Evolutionary conservation across 139 green algal species (phyloP), one percentile per base, ranked within the genome.

Genomic region (Deuterostichococcus epilithicus): DNA sequence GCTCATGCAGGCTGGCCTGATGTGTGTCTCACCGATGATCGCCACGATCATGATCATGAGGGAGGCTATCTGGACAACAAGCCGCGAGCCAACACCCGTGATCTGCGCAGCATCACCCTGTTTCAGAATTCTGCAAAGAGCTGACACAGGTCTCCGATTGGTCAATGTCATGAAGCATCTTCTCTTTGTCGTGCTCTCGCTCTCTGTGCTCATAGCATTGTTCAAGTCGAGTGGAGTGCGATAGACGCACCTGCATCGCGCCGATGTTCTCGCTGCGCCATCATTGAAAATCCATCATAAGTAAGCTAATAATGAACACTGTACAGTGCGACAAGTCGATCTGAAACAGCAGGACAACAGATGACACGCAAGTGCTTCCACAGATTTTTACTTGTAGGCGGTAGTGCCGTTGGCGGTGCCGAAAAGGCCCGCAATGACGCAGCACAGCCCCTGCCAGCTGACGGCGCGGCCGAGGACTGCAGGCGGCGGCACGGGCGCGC

Each of bases 381-480:
- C n/a, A n/a, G n/a, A n/a, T n/a, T n/a, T n/a, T n/a, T n/a, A n/a
- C n/a, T 83, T 84, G 79, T 92, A 92, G 0, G 86, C 83, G 0
- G 89, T 92, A 32, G 86, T 88, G 6, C 88, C 89, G 22, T 86
- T 87, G 52, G 74, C 81, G 20, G 87, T 90, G 60, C 87, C 87
- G 28, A 82, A 85, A 30, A 90, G 68, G 4, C 85, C 87, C 0
- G 77, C 44, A 26, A 90, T 70, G 33, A 79, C 28, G 73, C 81
- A 89, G 81, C 81, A 79, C 38, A 90, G 47, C 28, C 81, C 81
- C 86, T 88, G 74, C 72, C 75, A 34, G 3, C 32, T 80, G 37
- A 92, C 79, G n/a, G 80, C 89, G 22, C 88, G 81, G 44, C 68
- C 79, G 42, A 93, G 84, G 35, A 92, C 80, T 4, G 83, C 79